These are phyloP conservation scores for Sporothrix protearum DNA, from an alignment of 2,329 filamentous ascomycete genomes.

Conservation along the genomic window DNA sequence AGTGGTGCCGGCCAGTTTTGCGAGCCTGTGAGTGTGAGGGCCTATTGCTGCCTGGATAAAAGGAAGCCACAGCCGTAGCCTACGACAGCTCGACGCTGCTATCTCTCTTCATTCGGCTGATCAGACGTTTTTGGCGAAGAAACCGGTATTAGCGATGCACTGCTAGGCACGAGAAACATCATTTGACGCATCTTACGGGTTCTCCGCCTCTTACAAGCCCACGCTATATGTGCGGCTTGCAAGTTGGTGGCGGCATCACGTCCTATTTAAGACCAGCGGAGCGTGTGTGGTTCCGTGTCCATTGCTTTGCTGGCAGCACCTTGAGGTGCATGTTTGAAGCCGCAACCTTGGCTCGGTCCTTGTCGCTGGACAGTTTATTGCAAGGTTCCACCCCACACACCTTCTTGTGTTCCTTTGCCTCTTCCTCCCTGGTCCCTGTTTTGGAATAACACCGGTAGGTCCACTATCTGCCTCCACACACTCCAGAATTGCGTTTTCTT, in stretches of 20 bases:
- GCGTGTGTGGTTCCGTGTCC: not conserved
- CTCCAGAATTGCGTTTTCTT: not conserved
- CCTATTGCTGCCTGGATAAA: not conserved
- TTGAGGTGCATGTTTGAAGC: constrained; percentile 7
- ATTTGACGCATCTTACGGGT: constrained; percentile 4
- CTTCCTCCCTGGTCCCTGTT: constrained; percentile 17
- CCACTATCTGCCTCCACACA: constrained; percentile 7
- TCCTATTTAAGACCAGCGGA: not conserved
- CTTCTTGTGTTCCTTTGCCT: not conserved
- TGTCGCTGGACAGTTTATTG: constrained; percentile 15
- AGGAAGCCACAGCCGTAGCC: not conserved
- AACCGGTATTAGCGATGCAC: not conserved
- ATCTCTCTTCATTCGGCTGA: not conserved
- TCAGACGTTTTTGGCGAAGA: not conserved
- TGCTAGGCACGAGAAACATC: not conserved
- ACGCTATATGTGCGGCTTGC: not conserved
- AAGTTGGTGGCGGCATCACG: not conserved
- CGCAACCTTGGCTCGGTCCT: constrained; percentile 12
- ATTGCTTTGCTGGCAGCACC: constrained; percentile 14
- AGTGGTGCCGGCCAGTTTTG: constrained; percentile 3
- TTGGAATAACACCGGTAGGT: constrained; percentile 11
- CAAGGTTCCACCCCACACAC: constrained; percentile 23
- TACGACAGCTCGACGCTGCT: not conserved
- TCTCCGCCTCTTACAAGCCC: not conserved
- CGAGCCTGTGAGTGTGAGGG: not conserved